phyloP scores from a whole-genome alignment of 176 grass and related monocot species.

The Neostapfia colusana region DNA sequence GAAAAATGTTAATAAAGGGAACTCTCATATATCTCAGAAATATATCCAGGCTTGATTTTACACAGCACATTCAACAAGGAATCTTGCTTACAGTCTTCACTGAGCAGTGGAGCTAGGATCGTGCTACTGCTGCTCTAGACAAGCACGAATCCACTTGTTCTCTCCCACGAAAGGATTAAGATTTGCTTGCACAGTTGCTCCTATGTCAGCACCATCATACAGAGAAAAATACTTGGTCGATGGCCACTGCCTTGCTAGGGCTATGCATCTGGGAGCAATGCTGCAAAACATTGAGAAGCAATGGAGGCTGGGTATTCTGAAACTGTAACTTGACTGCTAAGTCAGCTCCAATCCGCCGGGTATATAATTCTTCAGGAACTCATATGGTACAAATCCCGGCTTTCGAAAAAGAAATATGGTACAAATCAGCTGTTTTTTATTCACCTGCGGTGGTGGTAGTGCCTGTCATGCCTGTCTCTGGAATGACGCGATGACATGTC shows the following conservation, averaged over 20 bases:
- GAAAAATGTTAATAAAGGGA: too few species aligned
- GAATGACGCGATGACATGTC: constrained; percentile 38
- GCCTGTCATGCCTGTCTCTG: constrained; percentile 54
- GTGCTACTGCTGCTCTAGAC: neutral
- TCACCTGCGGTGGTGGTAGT: constrained; percentile 53
- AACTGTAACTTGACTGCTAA: neutral
- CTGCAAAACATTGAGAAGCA: neutral
- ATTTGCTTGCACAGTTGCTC: neutral
- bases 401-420: too few species aligned
- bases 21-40: too few species aligned
- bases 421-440: constrained; percentile 12
- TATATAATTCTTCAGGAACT: constrained; percentile 24
- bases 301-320: neutral
- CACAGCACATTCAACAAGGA: too few species aligned
- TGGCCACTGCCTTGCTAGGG: neutral
- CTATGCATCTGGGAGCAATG: neutral
- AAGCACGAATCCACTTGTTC: neutral
- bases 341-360: neutral
- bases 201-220: too few species aligned
- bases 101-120: neutral
- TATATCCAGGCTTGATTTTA: too few species aligned
- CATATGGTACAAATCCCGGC: too few species aligned
- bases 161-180: neutral
- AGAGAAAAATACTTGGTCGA: neutral
- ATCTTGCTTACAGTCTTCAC: neutral